Conservation (phyloP, 441 rosid genomes). For the Pelargonium myrrhifolium region DNA sequence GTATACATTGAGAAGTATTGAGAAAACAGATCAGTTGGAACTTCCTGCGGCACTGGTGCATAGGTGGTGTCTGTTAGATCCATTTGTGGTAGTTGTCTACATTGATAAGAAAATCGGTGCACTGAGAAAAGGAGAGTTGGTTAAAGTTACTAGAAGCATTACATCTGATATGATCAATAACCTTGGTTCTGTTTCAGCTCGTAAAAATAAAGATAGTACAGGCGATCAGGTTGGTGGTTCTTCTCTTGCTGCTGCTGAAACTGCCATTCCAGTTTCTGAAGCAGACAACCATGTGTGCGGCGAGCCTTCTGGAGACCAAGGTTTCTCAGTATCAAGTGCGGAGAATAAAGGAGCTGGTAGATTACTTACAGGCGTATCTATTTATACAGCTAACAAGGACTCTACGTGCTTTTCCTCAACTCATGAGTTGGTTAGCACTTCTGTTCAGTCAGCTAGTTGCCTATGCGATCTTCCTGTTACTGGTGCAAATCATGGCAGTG, state of each 20-base stretch:
- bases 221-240: slow-evolving; percentile 29
- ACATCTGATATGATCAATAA: slow-evolving; percentile 25
- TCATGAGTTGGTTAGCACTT: slow-evolving; percentile 27
- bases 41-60: slow-evolving; percentile 38
- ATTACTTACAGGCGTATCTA: slow-evolving; percentile 22
- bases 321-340: slow-evolving; percentile 27
- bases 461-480: slow-evolving; percentile 17
- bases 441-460: slow-evolving; percentile 22
- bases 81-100: slow-evolving; percentile 70
- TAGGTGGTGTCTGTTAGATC: slow-evolving; percentile 72
- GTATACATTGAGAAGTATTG: slow-evolving; percentile 39
- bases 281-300: slow-evolving; percentile 31
- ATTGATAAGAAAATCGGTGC: slow-evolving; percentile 62
- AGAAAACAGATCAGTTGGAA: slow-evolving; percentile 41
- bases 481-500: slow-evolving; percentile 25
- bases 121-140: slow-evolving; percentile 65
- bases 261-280: slow-evolving; percentile 37
- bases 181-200: slow-evolving; percentile 24
- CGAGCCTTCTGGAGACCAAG: slow-evolving; percentile 27
- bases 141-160: slow-evolving; percentile 49
- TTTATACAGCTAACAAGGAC: slow-evolving; percentile 18
- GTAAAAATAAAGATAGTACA: slow-evolving; percentile 17
- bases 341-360: slow-evolving; percentile 18
- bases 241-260: slow-evolving; percentile 26
- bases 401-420: slow-evolving; percentile 10